A percentile compares a stretch with the other conserved stretches of the same genome.
phyloP scores from a whole-genome alignment of 2,329 filamentous ascomycete species.

The Paecilomyces variotii region DNA sequence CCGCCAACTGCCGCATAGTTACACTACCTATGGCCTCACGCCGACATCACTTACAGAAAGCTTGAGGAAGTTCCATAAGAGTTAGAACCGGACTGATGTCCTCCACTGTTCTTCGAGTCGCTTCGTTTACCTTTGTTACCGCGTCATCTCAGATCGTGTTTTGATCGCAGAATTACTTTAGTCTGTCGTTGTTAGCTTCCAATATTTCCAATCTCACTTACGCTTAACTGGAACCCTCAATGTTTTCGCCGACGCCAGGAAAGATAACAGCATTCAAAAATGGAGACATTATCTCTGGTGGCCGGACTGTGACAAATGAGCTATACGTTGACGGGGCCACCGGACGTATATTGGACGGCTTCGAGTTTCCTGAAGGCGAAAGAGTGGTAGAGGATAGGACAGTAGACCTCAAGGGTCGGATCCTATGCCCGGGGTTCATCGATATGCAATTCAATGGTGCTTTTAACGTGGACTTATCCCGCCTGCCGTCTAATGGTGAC shows the following conservation, averaged over 20 bases:
- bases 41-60: neutral
- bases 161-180: neutral
- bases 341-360: neutral
- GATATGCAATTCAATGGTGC: slow-evolving; percentile 11
- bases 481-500: slow-evolving; percentile 17
- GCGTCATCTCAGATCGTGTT: neutral
- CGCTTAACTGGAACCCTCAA: neutral
- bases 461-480: slow-evolving; percentile 20
- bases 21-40: neutral
- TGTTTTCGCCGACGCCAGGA: neutral
- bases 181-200: neutral
- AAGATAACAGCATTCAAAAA: neutral
- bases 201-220: neutral
- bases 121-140: neutral
- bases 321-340: neutral
- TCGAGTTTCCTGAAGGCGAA: neutral
- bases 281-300: neutral
- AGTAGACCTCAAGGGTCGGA: slow-evolving; percentile 6
- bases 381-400: neutral
- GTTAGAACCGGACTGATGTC: neutral
- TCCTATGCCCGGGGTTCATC: slow-evolving; percentile 9
- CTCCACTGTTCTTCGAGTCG: neutral
- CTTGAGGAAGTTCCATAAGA: neutral
- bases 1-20: neutral
- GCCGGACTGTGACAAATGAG: neutral